A percentile compares a stretch with the other conserved stretches of the same genome.
phyloP scores from a whole-genome alignment of 1,139 yeast genomes.

The Pichia sp. region DNA sequence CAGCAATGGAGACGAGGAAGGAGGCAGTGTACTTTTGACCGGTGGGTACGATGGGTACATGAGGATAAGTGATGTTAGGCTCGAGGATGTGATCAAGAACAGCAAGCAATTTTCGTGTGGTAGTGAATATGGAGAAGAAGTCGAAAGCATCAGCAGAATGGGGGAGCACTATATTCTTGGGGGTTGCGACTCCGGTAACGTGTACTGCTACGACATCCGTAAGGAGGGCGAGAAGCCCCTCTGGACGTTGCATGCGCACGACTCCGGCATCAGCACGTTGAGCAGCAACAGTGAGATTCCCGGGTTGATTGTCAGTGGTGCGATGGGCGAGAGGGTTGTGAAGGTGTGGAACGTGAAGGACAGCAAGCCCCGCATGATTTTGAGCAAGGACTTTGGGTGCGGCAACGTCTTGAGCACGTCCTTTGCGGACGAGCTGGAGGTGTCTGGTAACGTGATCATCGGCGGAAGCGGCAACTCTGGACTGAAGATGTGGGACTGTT shows the following conservation, averaged over 20 bases:
- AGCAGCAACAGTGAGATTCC: constrained; percentile 64
- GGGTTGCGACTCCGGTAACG: constrained; percentile 89
- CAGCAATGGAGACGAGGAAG: constrained; percentile 23
- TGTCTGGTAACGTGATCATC: constrained; percentile 75
- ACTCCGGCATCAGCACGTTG: constrained; percentile 83
- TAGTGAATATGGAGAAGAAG: constrained; percentile 60
- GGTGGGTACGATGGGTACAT: constrained; percentile 90
- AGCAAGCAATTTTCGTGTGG: constrained; percentile 63
- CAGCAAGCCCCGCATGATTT: constrained; percentile 72
- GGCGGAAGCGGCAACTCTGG: constrained; percentile 73
- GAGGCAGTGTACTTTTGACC: constrained; percentile 74
- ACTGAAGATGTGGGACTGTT: constrained; percentile 88
- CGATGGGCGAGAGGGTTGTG: constrained; percentile 82
- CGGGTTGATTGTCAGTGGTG: constrained; percentile 80
- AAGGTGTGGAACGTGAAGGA: constrained; percentile 77
- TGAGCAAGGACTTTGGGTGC: constrained; percentile 88
- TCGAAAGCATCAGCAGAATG: constrained; percentile 77
- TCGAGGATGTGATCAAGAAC: constrained; percentile 56
- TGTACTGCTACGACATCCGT: constrained; percentile 86
- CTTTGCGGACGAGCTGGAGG: constrained; percentile 85
- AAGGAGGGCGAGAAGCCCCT: constrained; percentile 47
- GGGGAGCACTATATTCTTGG: constrained; percentile 68
- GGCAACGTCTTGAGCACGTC: constrained; percentile 85
- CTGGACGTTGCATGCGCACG: constrained; percentile 98
- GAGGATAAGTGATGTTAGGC: constrained; percentile 80